These are phyloP conservation scores for Eutypella sp. DNA, from an alignment of 2,329 filamentous ascomycete genomes.

Conservation along the genomic window DNA sequence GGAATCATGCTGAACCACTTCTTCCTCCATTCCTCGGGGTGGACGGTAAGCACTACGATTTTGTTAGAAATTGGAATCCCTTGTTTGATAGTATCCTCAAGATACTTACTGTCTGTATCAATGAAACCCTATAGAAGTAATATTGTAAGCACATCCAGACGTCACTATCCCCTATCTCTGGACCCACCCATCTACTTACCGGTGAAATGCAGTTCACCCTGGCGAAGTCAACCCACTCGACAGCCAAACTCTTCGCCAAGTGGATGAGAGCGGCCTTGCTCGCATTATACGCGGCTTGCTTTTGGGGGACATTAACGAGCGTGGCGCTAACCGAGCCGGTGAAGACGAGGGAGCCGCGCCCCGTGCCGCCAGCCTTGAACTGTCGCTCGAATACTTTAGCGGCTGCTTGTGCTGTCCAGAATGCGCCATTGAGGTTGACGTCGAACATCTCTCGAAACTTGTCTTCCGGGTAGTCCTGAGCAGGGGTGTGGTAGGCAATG, in stretches of 20 bases:
- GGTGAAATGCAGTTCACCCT: constrained; percentile 36
- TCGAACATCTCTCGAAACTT: constrained; percentile 32
- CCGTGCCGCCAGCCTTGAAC: constrained; percentile 16
- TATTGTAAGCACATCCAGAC: too few relatives aligned
- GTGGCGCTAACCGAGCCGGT: constrained; percentile 28
- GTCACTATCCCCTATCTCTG: too few relatives aligned
- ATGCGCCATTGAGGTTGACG: constrained; percentile 37
- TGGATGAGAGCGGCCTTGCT: constrained; percentile 38
- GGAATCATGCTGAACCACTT: constrained; percentile 28
- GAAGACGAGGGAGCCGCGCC: constrained; percentile 33
- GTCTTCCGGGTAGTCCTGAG: constrained; percentile 35
- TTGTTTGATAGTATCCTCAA: too few relatives aligned
- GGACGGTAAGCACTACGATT: constrained; percentile 23
- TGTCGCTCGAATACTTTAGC: constrained; percentile 33
- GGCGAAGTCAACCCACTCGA: constrained; percentile 39
- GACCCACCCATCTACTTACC: too few relatives aligned
- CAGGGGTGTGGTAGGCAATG: constrained; percentile 30
- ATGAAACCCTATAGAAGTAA: constrained; percentile 27
- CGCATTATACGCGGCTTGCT: constrained; percentile 48
- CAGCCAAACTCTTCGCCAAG: constrained; percentile 34
- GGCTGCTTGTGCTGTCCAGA: constrained; percentile 39
- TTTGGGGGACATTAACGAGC: constrained; percentile 45
- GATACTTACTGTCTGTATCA: constrained; percentile 25
- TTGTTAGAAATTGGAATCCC: not conserved
- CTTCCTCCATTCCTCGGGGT: constrained; percentile 23